Percentiles rank a stretch among this genome's conserved stretches.
Conservation (phyloP, 2,329 filamentous ascomycete species). For the Alternaria atra region DNA sequence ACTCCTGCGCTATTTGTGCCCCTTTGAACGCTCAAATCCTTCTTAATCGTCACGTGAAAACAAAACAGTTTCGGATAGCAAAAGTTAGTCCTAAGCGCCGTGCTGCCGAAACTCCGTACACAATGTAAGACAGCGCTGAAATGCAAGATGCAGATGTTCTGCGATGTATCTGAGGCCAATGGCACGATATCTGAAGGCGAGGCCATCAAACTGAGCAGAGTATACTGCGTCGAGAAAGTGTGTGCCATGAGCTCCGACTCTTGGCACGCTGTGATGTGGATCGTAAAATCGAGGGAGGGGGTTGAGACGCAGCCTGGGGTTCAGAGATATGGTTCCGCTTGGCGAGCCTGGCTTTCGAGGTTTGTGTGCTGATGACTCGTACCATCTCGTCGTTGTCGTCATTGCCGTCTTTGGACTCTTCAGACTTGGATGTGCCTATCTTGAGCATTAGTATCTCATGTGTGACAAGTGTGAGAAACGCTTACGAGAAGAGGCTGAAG, state of each 20-base stretch:
- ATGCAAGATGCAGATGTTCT: conserved; percentile 1
- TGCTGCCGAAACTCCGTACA: not conserved
- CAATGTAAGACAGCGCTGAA: not conserved
- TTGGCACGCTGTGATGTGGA: conserved; percentile 10
- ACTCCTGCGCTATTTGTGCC: conserved; percentile 12
- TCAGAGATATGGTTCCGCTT: conserved; percentile 5
- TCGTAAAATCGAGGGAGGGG: not conserved
- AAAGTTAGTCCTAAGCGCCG: not conserved
- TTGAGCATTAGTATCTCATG: not conserved
- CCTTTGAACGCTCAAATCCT: conserved; percentile 14
- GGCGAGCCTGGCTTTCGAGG: not conserved
- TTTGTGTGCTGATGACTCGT: conserved; percentile 1
- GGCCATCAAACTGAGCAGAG: conserved; percentile 17
- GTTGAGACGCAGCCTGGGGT: not conserved
- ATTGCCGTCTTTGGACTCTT: conserved; percentile 5
- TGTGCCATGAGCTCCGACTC: conserved; percentile 13
- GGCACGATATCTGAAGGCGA: not conserved
- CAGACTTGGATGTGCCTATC: conserved; percentile 11
- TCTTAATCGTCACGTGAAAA: conserved; percentile 9
- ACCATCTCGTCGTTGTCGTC: conserved; percentile 10
- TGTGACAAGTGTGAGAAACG: too few relatives aligned
- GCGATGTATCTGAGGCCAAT: not conserved
- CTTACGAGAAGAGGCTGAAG: conserved; percentile 20
- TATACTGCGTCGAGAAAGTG: conserved; percentile 13
- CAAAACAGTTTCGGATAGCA: not conserved